Conservation (phyloP, 306 rosid genomes). For the Vigna reflexopilosa region DNA sequence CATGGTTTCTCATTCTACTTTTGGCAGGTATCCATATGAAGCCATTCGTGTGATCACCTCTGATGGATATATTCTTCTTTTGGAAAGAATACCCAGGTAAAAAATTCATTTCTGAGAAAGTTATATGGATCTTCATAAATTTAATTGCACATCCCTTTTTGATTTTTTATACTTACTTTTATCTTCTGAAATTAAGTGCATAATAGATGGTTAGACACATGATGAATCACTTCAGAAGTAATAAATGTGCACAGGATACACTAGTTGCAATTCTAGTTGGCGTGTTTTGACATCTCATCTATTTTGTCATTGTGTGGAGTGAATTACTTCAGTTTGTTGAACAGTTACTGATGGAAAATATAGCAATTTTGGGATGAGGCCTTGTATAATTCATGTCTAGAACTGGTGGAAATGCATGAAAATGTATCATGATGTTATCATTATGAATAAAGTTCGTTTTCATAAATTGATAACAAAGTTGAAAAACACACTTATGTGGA, state of each 20-base stretch:
- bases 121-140: conserved; percentile 2
- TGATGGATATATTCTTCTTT: conserved; percentile 91
- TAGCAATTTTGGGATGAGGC: not conserved
- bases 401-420: not conserved
- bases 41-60: conserved; percentile 83
- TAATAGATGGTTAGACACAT: conserved; percentile 4
- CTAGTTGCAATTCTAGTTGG: conserved; percentile 13
- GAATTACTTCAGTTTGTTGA: conserved; percentile 25
- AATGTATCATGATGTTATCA: conserved; percentile 8
- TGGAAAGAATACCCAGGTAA: conserved; percentile 97
- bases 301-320: conserved; percentile 20
- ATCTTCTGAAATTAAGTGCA: conserved; percentile 8
- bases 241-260: conserved; percentile 4
- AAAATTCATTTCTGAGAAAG: not conserved
- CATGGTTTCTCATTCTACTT: conserved; percentile 34
- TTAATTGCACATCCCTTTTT: conserved; percentile 24
- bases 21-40: conserved; percentile 85
- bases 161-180: conserved; percentile 36
- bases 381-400: not conserved
- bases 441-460: conserved; percentile 14
- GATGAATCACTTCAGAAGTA: conserved; percentile 16
- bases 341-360: not conserved
- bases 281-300: conserved; percentile 29
- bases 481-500: not conserved
- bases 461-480: not conserved